These are phyloP conservation scores for Kwoniella pini DNA, from an alignment of 768 basidiomycete species.

Conservation along the genomic window DNA sequence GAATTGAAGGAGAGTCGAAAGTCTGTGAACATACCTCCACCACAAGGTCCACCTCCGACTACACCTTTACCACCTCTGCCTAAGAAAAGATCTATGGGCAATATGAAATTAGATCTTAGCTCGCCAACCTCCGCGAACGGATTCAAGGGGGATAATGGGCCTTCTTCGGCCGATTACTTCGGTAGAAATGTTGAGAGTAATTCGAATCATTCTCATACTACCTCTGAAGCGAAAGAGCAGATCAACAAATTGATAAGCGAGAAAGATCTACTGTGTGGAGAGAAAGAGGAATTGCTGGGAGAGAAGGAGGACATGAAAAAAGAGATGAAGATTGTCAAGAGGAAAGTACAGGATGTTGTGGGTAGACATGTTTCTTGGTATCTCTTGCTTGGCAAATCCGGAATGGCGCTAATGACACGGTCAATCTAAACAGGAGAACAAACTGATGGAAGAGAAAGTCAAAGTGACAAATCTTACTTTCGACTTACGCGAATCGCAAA, in stretches of 20 bases:
- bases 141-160: neutral
- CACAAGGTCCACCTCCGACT: slow-evolving; percentile 43
- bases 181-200: neutral
- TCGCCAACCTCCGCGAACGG: neutral
- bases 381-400: neutral
- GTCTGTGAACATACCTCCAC: slow-evolving; percentile 19
- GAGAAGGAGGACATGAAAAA: slow-evolving; percentile 31
- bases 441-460: slow-evolving; percentile 21
- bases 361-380: slow-evolving; percentile 3
- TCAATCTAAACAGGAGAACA: slow-evolving; percentile 19
- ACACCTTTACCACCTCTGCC: slow-evolving; percentile 40
- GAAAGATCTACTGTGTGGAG: slow-evolving; percentile 59
- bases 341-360: slow-evolving; percentile 62
- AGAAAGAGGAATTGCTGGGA: slow-evolving; percentile 68
- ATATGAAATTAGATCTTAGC: neutral
- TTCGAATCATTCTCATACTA: neutral
- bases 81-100: neutral
- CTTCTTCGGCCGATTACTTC: slow-evolving; percentile 9
- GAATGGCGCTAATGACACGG: neutral
- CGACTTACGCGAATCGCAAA: slow-evolving; percentile 36
- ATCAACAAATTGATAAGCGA: slow-evolving; percentile 1
- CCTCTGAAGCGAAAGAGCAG: neutral
- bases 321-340: slow-evolving; percentile 31
- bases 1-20: slow-evolving; percentile 19
- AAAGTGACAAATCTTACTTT: slow-evolving; percentile 29